Percentiles rank a stretch among this genome's conserved stretches.
Evolutionary conservation across 2,329 filamentous ascomycete genomes (phyloP).

Genomic region (Exophiala oligosperma): DNA sequence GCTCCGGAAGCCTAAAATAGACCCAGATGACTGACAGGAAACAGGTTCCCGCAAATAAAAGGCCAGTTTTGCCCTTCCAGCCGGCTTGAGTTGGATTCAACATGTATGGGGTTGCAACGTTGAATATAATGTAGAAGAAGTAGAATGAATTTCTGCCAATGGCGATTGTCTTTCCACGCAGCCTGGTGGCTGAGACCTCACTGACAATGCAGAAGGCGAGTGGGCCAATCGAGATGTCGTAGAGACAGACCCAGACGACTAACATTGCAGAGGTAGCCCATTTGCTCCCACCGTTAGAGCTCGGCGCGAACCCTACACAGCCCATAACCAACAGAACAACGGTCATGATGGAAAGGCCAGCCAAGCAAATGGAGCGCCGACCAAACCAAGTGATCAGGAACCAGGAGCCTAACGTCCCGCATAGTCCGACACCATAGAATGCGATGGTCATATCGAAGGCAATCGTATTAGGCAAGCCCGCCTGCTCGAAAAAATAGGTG

Average conservation of each 20-base stretch:
- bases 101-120: background rate
- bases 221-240: slow-evolving; percentile 56
- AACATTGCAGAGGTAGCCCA: slow-evolving; percentile 46
- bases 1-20: too few species aligned
- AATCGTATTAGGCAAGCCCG: slow-evolving; percentile 34
- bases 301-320: slow-evolving; percentile 30
- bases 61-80: background rate
- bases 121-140: background rate
- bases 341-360: slow-evolving; percentile 25
- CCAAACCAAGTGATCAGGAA: slow-evolving; percentile 38
- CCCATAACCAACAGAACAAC: slow-evolving; percentile 32
- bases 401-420: slow-evolving; percentile 37
- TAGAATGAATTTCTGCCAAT: background rate
- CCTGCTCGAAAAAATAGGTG: slow-evolving; percentile 37
- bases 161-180: slow-evolving; percentile 30
- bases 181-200: slow-evolving; percentile 54
- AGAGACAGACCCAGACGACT: slow-evolving; percentile 55
- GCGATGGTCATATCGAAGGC: slow-evolving; percentile 52
- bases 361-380: slow-evolving; percentile 41
- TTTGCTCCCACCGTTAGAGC: slow-evolving; percentile 21
- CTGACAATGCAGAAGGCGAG: slow-evolving; percentile 55
- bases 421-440: slow-evolving; percentile 60
- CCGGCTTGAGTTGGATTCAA: background rate
- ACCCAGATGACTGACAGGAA: too few species aligned
- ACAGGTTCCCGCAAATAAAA: too few species aligned